Evolutionary conservation across 2,329 filamentous ascomycete genomes (phyloP).

Genomic region (Epichloe sp.): DNA sequence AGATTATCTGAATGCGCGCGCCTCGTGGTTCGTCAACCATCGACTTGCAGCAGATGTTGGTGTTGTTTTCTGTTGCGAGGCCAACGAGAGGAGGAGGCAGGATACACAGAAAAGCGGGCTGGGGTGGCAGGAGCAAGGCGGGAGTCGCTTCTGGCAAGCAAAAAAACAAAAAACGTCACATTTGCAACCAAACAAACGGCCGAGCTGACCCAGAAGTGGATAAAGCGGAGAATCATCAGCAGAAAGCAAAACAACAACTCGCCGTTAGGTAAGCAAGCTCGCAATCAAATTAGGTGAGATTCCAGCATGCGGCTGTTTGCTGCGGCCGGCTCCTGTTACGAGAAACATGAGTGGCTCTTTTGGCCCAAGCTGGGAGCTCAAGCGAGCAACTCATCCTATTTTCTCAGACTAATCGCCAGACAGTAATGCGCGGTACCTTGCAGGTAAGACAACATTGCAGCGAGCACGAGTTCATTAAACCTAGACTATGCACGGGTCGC

Average conservation of each 20-base stretch:
- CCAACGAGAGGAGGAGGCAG: slow-evolving; percentile 25
- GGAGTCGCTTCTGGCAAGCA: neutral
- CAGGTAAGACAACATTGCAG: neutral
- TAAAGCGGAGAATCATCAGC: neutral
- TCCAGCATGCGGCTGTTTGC: slow-evolving; percentile 7
- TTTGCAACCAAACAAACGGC: neutral
- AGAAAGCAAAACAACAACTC: slow-evolving; percentile 7
- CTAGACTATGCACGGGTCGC: neutral
- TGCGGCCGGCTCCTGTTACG: neutral
- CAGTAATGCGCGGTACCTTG: neutral
- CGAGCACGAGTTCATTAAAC: neutral
- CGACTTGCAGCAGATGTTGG: slow-evolving; percentile 22
- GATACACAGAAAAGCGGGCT: slow-evolving; percentile 12
- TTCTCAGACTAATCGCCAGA: neutral
- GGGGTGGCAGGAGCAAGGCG: slow-evolving; percentile 4
- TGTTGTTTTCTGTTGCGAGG: slow-evolving; percentile 31
- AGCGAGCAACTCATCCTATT: neutral
- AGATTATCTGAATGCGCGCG: slow-evolving; percentile 12
- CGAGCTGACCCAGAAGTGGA: neutral
- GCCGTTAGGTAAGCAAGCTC: slow-evolving; percentile 14
- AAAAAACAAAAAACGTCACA: slow-evolving; percentile 1
- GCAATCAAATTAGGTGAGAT: slow-evolving; percentile 13
- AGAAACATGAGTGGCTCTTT: slow-evolving; percentile 4
- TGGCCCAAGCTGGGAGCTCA: neutral
- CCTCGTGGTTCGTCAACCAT: slow-evolving; percentile 16